phyloP scores from a whole-genome alignment of 2,329 filamentous ascomycete species.

The Alternaria incomplexa region DNA sequence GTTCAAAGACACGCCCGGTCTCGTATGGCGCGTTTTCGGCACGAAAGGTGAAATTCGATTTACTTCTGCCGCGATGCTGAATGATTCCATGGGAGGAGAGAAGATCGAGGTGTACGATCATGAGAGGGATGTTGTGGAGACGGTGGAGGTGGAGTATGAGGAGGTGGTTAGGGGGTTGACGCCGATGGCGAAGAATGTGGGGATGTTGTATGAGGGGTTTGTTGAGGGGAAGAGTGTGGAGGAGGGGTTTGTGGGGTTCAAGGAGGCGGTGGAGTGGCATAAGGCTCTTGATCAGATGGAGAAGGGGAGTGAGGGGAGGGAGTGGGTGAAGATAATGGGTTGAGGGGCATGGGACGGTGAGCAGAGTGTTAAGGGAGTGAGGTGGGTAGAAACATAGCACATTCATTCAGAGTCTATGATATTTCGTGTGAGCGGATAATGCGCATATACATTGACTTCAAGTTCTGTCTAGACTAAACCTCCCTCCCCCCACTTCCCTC shows the following conservation, averaged over 20 bases:
- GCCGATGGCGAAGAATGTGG: constrained; percentile 56
- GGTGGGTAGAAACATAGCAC: background rate
- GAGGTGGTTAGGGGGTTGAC: constrained; percentile 53
- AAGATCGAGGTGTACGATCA: constrained; percentile 60
- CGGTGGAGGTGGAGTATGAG: constrained; percentile 53
- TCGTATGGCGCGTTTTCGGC: background rate
- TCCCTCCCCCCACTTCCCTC: background rate
- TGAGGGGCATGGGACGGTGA: background rate
- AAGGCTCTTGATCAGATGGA: background rate
- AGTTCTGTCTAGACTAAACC: constrained; percentile 6
- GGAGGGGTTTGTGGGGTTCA: background rate
- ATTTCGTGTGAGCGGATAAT: background rate
- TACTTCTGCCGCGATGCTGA: constrained; percentile 13
- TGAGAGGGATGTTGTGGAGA: constrained; percentile 53
- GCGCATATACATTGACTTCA: constrained; percentile 14
- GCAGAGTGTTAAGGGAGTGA: background rate
- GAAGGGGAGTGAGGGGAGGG: background rate
- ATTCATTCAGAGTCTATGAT: background rate
- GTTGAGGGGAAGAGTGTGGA: constrained; percentile 41
- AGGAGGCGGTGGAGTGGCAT: background rate
- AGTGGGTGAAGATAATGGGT: background rate
- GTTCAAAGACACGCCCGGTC: background rate
- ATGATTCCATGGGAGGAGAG: constrained; percentile 44
- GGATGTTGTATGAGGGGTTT: constrained; percentile 61
- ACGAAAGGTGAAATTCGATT: background rate